These are phyloP conservation scores for Irpex rosettiformis DNA, from an alignment of 1,284 basidiomycete species.

Conservation along the genomic window DNA sequence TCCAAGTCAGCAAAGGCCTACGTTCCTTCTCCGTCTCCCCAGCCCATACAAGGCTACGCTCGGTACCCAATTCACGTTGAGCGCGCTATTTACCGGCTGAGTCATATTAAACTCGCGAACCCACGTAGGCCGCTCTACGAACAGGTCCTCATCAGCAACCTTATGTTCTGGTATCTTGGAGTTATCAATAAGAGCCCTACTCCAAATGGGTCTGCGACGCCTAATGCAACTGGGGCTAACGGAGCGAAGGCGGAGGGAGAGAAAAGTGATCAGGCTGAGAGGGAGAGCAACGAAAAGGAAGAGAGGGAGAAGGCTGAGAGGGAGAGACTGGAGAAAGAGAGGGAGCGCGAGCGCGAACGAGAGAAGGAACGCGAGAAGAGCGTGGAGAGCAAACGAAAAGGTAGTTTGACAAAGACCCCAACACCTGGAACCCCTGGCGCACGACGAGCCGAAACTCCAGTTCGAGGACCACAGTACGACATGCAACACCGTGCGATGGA, in stretches of 20 bases:
- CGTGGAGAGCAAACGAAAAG: slow-evolving; percentile 37
- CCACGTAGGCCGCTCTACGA: slow-evolving; percentile 95
- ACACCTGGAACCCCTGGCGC: slow-evolving; percentile 50
- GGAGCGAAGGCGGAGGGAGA: slow-evolving; percentile 2
- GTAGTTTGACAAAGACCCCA: slow-evolving; percentile 44
- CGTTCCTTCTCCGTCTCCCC: slow-evolving; percentile 58
- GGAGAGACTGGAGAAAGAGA: slow-evolving; percentile 42
- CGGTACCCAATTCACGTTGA: slow-evolving; percentile 98
- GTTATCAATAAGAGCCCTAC: slow-evolving; percentile 86
- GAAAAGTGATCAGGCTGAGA: slow-evolving; percentile 16
- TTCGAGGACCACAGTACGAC: slow-evolving; percentile 88
- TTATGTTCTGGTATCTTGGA: slow-evolving; percentile 99
- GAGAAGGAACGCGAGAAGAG: slow-evolving; percentile 39
- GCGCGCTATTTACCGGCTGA: slow-evolving; percentile 93
- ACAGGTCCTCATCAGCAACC: slow-evolving; percentile 97
- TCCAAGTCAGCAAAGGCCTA: slow-evolving; percentile 75
- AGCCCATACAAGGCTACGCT: slow-evolving; percentile 64
- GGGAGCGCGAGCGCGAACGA: slow-evolving; percentile 39
- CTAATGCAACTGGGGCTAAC: slow-evolving; percentile 7
- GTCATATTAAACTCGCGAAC: slow-evolving; percentile 98
- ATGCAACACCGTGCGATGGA: slow-evolving; percentile 91
- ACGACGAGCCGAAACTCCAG: slow-evolving; percentile 80
- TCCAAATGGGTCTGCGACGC: slow-evolving; percentile 12
- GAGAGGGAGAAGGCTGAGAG: slow-evolving; percentile 39
- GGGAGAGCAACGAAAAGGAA: slow-evolving; percentile 32